phyloP scores from a whole-genome alignment of 2,329 filamentous ascomycete genomes.

The Neurospora crassa region DNA sequence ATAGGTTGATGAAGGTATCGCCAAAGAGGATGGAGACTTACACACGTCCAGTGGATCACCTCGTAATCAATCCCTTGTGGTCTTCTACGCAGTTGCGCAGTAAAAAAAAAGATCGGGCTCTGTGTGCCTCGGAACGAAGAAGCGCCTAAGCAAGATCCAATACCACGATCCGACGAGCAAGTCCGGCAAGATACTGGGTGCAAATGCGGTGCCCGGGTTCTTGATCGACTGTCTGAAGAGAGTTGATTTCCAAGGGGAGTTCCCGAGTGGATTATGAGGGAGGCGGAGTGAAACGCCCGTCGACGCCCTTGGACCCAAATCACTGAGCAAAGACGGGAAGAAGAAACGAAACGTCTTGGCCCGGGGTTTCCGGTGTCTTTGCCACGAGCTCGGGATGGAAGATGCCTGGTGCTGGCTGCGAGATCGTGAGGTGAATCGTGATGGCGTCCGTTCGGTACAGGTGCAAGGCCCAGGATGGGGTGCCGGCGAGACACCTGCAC shows the following conservation, averaged over 20 bases:
- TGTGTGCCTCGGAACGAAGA: conserved; percentile 2
- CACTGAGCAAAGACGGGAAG: conserved; percentile 2
- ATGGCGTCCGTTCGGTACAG: conserved; percentile 13
- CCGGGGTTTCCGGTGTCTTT: background rate
- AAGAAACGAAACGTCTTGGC: background rate
- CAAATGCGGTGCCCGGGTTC: background rate
- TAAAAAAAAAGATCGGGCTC: background rate
- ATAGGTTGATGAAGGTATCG: background rate
- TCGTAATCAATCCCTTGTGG: background rate
- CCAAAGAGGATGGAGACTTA: background rate
- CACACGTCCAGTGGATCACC: background rate
- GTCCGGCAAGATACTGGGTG: background rate
- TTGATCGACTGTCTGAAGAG: background rate
- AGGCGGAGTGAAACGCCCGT: background rate
- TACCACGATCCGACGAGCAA: conserved; percentile 8
- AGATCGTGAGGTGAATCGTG: conserved; percentile 10
- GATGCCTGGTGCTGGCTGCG: background rate
- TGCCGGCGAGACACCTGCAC: background rate
- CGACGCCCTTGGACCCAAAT: background rate
- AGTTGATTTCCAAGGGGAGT: background rate
- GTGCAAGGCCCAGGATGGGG: background rate
- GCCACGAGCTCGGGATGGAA: background rate
- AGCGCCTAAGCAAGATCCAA: conserved; percentile 9
- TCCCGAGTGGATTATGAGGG: background rate
- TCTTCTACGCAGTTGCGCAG: background rate